Evolutionary conservation across 2,329 filamentous ascomycete genomes (phyloP).

Genomic region (Fulvia fulva): DNA sequence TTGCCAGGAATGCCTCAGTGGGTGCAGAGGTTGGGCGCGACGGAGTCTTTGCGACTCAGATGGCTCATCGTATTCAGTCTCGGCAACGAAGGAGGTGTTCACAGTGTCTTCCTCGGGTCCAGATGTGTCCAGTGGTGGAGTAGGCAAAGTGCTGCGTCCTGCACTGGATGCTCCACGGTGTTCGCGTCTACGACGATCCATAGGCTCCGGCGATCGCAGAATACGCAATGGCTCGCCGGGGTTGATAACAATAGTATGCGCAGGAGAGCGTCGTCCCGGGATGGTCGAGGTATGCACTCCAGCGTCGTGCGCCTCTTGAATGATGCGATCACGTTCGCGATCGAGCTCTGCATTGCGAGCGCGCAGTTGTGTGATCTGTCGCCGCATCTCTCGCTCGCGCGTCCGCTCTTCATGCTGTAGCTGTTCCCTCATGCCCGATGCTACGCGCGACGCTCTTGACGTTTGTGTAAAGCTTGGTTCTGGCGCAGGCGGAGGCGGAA

Average conservation of each 20-base stretch:
- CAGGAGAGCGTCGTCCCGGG: conserved; percentile 8
- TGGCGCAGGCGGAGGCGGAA: conserved; percentile 23
- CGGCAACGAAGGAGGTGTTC: conserved; percentile 18
- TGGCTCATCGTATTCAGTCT: conserved; percentile 7
- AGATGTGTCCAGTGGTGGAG: conserved; percentile 19
- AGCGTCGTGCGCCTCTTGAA: not conserved
- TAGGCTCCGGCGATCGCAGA: conserved; percentile 18
- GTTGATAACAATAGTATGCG: conserved; percentile 8
- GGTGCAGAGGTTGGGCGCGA: conserved; percentile 19
- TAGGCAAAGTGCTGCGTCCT: conserved; percentile 16
- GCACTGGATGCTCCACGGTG: conserved; percentile 5
- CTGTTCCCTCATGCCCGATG: not conserved
- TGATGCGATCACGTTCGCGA: conserved; percentile 3
- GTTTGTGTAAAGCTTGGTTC: conserved; percentile 11
- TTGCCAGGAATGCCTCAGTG: conserved; percentile 29
- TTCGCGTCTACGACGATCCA: conserved; percentile 1
- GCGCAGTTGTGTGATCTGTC: conserved; percentile 1
- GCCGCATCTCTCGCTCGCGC: not conserved
- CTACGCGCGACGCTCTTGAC: not conserved
- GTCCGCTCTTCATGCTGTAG: conserved; percentile 1
- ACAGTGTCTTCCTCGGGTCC: conserved; percentile 13
- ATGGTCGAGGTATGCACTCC: not conserved
- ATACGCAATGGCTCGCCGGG: conserved; percentile 17
- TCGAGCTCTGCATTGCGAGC: not conserved
- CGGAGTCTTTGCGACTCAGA: not conserved